Conservation (phyloP, 345 rosid genomes). For the Laguncularia racemosa region DNA sequence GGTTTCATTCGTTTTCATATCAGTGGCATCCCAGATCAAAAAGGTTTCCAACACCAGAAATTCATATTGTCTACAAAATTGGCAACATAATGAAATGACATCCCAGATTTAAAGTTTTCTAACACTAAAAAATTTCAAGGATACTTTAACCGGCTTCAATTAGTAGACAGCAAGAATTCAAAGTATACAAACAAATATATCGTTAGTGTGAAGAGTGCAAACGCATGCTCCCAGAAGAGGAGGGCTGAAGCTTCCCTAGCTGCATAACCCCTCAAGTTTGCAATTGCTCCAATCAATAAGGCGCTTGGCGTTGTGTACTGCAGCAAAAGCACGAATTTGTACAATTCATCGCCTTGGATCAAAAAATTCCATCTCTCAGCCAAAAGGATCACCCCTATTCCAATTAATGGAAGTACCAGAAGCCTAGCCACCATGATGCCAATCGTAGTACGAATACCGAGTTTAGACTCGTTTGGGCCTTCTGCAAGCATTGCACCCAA, state of each 20-base stretch:
- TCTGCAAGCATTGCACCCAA: slow-evolving; percentile 25
- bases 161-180: slow-evolving; percentile 8
- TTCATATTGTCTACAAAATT: no score
- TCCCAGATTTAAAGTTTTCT: no score
- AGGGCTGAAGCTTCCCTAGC: slow-evolving; percentile 23
- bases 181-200: slow-evolving; percentile 16
- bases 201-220: slow-evolving; percentile 22
- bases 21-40: no score
- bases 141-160: neutral
- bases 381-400: slow-evolving; percentile 23
- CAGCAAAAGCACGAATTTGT: slow-evolving; percentile 31
- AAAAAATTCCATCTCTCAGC: slow-evolving; percentile 25
- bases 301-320: slow-evolving; percentile 42
- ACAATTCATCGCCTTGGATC: slow-evolving; percentile 21
- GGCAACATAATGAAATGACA: no score
- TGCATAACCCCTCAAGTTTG: slow-evolving; percentile 1
- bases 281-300: neutral
- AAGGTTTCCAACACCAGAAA: no score
- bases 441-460: slow-evolving; percentile 29
- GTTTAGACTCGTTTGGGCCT: slow-evolving; percentile 26
- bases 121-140: no score
- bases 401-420: slow-evolving; percentile 29
- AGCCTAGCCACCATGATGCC: slow-evolving; percentile 39
- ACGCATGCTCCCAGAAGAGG: slow-evolving; percentile 29
- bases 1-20: no score